A percentile compares a stretch with the other conserved stretches of the same genome.
These are phyloP conservation scores for Effrenium voratum DNA, from an alignment of 73 alveolate species.

Conservation along the genomic window DNA sequence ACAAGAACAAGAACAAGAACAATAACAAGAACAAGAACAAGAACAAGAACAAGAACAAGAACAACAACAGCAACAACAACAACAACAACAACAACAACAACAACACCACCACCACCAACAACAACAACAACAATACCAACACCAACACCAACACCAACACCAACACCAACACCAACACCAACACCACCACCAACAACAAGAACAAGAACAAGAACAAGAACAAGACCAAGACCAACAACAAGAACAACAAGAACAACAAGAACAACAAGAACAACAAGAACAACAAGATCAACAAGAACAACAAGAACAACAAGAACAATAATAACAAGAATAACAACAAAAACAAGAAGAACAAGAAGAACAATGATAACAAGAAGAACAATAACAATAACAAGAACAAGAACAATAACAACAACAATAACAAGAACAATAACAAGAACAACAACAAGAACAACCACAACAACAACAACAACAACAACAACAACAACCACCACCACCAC, in stretches of 20 bases:
- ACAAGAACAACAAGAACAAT: neutral
- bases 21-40: neutral
- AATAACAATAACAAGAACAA: neutral
- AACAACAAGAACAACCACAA: neutral
- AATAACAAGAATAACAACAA: neutral
- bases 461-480: neutral
- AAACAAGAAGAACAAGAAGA: neutral
- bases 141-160: too few relatives aligned
- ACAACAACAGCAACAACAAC: too few relatives aligned
- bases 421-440: neutral
- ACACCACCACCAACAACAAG: too few relatives aligned
- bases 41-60: neutral
- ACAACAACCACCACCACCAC: too few relatives aligned
- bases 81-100: too few relatives aligned
- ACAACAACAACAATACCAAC: too few relatives aligned
- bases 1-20: neutral
- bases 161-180: too few relatives aligned
- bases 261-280: too few relatives aligned
- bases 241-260: too few relatives aligned
- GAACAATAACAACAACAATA: neutral
- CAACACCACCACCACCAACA: too few relatives aligned
- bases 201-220: too few relatives aligned
- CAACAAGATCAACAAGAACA: neutral
- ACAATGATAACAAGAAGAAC: neutral
- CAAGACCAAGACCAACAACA: too few relatives aligned